Percentiles rank a stretch among this genome's conserved stretches.
Conservation (phyloP, 2,329 filamentous ascomycete species). For the Paecilomyces sp. region DNA sequence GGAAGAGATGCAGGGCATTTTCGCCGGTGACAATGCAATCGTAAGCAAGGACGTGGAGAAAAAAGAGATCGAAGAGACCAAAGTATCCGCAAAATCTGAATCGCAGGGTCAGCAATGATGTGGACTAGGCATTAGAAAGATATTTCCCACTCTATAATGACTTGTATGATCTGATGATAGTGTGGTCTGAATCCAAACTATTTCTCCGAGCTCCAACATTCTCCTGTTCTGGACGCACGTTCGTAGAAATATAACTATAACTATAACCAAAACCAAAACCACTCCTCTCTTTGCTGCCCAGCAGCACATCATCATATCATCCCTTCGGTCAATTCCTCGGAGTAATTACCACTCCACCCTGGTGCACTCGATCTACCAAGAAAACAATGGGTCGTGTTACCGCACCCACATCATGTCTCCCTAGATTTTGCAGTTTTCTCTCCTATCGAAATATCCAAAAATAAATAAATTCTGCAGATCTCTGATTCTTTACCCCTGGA, state of each 20-base stretch:
- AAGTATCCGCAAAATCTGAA: background rate
- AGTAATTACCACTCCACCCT: background rate
- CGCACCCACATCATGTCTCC: too few species aligned
- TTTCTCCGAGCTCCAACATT: background rate
- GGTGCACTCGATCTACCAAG: too few species aligned
- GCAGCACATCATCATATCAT: background rate
- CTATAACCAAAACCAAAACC: background rate
- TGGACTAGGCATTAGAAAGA: background rate
- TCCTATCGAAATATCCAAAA: too few species aligned
- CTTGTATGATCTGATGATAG: background rate
- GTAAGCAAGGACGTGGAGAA: background rate
- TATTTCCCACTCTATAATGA: background rate
- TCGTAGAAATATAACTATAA: background rate
- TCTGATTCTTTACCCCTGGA: background rate
- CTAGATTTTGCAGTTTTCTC: too few species aligned
- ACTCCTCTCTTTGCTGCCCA: rapidly evolving
- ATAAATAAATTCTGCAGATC: too few species aligned
- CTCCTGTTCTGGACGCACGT: background rate
- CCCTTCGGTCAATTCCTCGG: background rate
- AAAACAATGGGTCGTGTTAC: too few species aligned
- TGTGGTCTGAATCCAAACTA: background rate
- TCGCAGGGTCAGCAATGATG: background rate
- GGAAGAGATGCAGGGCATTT: conserved; percentile 39
- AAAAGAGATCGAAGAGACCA: background rate
- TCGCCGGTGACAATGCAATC: conserved; percentile 13